Evolutionary conservation across 441 rosid species (phyloP).

Genomic region (Macaranga tanarius): DNA sequence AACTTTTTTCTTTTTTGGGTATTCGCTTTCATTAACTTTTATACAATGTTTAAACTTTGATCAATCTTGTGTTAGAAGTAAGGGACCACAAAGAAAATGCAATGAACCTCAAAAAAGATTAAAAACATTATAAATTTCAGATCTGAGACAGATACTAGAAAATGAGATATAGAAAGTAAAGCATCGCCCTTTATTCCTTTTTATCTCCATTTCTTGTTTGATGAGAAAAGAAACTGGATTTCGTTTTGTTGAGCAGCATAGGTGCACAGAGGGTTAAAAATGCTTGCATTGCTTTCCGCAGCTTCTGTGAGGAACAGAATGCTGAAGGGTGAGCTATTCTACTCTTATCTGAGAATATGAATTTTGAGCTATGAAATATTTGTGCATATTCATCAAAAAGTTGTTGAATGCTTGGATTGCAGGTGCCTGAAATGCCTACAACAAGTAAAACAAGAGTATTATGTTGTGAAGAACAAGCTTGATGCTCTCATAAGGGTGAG

Average conservation of each 20-base stretch:
- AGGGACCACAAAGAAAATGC: background rate
- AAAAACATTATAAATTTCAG: background rate
- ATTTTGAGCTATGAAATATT: background rate
- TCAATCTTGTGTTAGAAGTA: conserved; percentile 1
- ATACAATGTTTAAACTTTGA: background rate
- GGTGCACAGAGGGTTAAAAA: conserved; percentile 88
- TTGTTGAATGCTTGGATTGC: conserved; percentile 18
- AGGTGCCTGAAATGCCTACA: conserved; percentile 85
- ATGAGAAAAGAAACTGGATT: conserved; percentile 15
- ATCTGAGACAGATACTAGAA: conserved; percentile 13
- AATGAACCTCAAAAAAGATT: background rate
- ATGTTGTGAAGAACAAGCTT: conserved; percentile 69
- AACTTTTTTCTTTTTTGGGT: no score
- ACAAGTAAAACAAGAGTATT: conserved; percentile 80
- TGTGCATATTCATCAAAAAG: background rate
- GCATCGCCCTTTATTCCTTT: background rate
- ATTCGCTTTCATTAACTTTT: background rate
- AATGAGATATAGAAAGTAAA: background rate
- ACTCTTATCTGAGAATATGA: background rate
- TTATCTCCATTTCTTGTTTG: conserved; percentile 11
- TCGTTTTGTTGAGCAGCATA: conserved; percentile 52
- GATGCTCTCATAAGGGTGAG: conserved; percentile 72
- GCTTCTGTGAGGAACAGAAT: conserved; percentile 76
- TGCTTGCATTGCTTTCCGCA: conserved; percentile 78
- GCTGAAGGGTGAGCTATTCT: conserved; percentile 57